phyloP scores from a whole-genome alignment of 352 stramenopile genomes.

The Paralagenidium karlingii region DNA sequence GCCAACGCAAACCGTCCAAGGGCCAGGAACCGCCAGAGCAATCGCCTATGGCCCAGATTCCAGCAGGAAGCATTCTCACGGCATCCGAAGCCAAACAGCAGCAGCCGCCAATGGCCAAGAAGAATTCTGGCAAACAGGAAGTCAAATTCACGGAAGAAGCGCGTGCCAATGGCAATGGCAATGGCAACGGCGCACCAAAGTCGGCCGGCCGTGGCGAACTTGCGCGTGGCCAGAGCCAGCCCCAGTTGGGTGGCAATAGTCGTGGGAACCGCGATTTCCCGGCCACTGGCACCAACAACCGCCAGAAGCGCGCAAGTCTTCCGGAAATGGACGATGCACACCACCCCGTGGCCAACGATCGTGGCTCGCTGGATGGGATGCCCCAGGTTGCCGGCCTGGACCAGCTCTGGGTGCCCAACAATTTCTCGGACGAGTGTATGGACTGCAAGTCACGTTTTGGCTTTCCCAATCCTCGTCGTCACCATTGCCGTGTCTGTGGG shows the following conservation, averaged over 20 bases:
- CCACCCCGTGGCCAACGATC: slow-evolving; percentile 8
- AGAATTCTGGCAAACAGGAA: too few species aligned
- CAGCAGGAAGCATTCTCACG: background rate
- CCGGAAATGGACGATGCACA: background rate
- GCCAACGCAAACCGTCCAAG: too few species aligned
- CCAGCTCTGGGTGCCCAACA: slow-evolving; percentile 80
- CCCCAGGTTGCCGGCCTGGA: slow-evolving; percentile 51
- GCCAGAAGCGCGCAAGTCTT: slow-evolving; percentile 1
- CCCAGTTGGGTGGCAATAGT: background rate
- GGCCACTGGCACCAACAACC: background rate
- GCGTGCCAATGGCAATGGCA: too few species aligned
- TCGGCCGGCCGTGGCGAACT: background rate
- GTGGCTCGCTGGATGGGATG: slow-evolving; percentile 35
- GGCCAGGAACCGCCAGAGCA: too few species aligned
- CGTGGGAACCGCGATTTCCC: background rate
- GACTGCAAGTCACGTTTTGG: slow-evolving; percentile 75
- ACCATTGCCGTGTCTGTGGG: slow-evolving; percentile 79
- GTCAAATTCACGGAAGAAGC: too few species aligned
- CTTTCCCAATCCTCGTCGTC: slow-evolving; percentile 65
- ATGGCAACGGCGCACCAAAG: background rate
- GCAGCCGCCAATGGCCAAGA: too few species aligned
- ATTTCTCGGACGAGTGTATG: slow-evolving; percentile 81
- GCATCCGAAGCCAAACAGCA: too few species aligned
- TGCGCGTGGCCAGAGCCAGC: background rate
- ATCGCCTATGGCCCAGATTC: background rate